Conservation (phyloP, 208 protist genomes). For the Crithidia acanthocephali region DNA sequence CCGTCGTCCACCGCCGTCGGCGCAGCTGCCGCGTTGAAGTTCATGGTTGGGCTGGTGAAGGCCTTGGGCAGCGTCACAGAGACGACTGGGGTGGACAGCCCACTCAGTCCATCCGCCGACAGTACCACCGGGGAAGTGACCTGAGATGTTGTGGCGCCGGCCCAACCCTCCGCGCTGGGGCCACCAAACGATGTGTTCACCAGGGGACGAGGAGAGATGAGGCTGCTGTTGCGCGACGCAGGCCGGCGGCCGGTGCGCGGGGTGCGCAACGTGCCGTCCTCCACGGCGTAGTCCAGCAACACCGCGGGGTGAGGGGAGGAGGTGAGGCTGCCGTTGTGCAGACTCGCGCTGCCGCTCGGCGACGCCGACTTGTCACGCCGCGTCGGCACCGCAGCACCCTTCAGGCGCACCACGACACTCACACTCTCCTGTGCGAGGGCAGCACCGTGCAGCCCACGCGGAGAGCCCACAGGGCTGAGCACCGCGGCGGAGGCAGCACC, state of each 20-base stretch:
- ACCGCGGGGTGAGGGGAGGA: slow-evolving; percentile 1
- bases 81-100: background rate
- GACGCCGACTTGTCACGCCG: background rate
- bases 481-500: background rate
- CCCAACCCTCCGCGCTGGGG: background rate
- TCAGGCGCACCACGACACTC: slow-evolving; percentile 47
- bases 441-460: background rate
- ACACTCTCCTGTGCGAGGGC: slow-evolving; percentile 32
- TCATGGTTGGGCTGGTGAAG: background rate
- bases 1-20: background rate
- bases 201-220: background rate
- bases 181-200: background rate
- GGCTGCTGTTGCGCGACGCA: slow-evolving; percentile 1
- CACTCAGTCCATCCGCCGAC: background rate
- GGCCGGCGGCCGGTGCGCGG: slow-evolving; percentile 11
- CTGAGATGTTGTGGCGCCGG: background rate
- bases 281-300: slow-evolving; percentile 23
- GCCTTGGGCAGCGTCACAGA: slow-evolving; percentile 15
- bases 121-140: background rate
- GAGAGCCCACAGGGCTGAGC: background rate
- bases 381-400: background rate
- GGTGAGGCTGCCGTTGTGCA: no score
- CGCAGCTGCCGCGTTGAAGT: background rate
- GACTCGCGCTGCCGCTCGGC: no score
- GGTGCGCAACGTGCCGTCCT: slow-evolving; percentile 24